phyloP scores from a whole-genome alignment of 352 stramenopile genomes.

The Pythium rishiriense region DNA sequence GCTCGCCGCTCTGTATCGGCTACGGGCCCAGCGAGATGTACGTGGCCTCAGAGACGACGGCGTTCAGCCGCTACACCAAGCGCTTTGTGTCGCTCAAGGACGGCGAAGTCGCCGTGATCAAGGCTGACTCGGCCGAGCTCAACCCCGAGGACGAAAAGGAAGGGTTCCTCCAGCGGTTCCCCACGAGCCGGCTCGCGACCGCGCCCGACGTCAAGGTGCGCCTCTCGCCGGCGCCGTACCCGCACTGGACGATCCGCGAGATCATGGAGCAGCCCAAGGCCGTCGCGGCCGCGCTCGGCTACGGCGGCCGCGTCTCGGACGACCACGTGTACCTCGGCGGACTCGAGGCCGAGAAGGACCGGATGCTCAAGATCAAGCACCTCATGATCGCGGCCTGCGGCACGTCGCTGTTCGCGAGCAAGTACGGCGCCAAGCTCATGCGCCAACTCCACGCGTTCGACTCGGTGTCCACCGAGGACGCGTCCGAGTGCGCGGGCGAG shows the following conservation, averaged over 20 bases:
- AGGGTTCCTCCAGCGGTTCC: slow-evolving; percentile 80
- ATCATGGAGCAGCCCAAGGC: slow-evolving; percentile 97
- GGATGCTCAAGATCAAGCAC: slow-evolving; percentile 92
- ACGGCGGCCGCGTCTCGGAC: slow-evolving; percentile 92
- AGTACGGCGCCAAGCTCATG: slow-evolving; percentile 97
- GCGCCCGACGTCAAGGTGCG: slow-evolving; percentile 95
- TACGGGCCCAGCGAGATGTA: slow-evolving; percentile 94
- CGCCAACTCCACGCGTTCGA: slow-evolving; percentile 95
- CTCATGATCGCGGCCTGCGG: slow-evolving; percentile 95
- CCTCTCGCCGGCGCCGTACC: slow-evolving; percentile 92
- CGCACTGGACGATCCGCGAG: slow-evolving; percentile 97
- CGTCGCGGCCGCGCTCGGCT: slow-evolving; percentile 92
- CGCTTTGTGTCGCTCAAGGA: slow-evolving; percentile 98
- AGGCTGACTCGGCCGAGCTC: slow-evolving; percentile 91
- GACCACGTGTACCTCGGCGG: slow-evolving; percentile 94
- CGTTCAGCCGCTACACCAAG: slow-evolving; percentile 95
- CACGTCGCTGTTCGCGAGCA: slow-evolving; percentile 94
- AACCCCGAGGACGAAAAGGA: slow-evolving; percentile 85
- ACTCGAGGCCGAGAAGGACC: slow-evolving; percentile 90
- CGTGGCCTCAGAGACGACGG: slow-evolving; percentile 95
- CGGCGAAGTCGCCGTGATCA: slow-evolving; percentile 94
- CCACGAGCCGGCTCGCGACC: slow-evolving; percentile 87
- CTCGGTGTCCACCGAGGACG: slow-evolving; percentile 90
- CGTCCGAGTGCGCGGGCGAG: slow-evolving; percentile 88
- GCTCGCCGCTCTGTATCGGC: slow-evolving; percentile 92